Base-by-base conservation (phyloP, 2,329 filamentous ascomycete species). In the Ophiostoma ulmi region DNA sequence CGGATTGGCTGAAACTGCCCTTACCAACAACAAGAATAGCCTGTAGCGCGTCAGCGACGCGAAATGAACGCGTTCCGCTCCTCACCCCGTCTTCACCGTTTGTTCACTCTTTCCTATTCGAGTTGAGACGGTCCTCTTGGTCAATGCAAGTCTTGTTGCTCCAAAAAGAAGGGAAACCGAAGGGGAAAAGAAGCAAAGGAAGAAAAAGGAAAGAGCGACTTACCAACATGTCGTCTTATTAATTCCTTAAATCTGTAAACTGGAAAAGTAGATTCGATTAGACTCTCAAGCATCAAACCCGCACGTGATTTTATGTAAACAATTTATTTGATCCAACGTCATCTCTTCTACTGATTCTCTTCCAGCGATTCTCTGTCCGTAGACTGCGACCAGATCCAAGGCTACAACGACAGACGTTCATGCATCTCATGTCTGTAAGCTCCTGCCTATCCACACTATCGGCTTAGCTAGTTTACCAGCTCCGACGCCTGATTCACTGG, bases 41-140 rank as follows among this genome's bases (percentile, higher is more conserved):
- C 26, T 44, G 39, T 22, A 68, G 14, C 73, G 73, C 74, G 74
- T 73, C 61, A 52, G 55, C 17, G 13, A 74, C 74, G 72, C 73
- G 74, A 74, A 73, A 73, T 68, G 69, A 69, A 75, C 74, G 74
- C 74, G 74, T 64, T 67, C 66, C 44, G 14, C 69, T 72, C 11
- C 36, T 22, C 36, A 35, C 67, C 67, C 36, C 63, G 35, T 41
- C 7, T 41, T n/a, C 41, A 35, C 35, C 31, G 31, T 22, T 31
- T 67, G 35, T 71, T 61, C 48, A 63, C 69, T 69, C 70, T 66
- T 61, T 68, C 41, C 44, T 39, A 7, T 38, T 38, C 35, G 5
- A 64, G 35, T 11, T 13, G 6, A 35, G 26, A 48, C 6, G n/a
- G 44, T 48, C 17, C 22, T 58, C 52, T 7, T 26, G n/a, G 5